phyloP scores from a whole-genome alignment of 345 rosid genomes.

The Angophora floribunda region DNA sequence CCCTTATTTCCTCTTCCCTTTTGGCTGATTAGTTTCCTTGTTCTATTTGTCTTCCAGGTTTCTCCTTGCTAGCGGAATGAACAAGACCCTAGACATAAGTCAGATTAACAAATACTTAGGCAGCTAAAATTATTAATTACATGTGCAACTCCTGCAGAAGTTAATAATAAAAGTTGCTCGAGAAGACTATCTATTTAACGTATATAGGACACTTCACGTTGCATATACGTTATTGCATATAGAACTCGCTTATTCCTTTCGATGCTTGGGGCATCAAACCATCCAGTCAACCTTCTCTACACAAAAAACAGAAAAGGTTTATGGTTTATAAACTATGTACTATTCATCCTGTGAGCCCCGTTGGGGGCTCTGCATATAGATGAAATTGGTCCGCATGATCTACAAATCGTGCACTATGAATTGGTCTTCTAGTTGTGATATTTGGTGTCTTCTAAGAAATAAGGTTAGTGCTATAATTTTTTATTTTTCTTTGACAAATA shows the following conservation, averaged over 20 bases:
- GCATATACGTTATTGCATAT: not conserved
- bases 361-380: not conserved
- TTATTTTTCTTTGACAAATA: not conserved
- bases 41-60: conserved; percentile 34
- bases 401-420: not conserved
- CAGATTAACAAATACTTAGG: conserved; percentile 34
- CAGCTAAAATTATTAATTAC: not conserved
- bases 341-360: not conserved
- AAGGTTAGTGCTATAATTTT: not conserved
- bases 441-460: not conserved
- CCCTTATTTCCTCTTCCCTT: not conserved
- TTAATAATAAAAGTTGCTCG: not conserved
- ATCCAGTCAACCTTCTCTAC: not conserved
- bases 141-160: not conserved
- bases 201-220: not conserved
- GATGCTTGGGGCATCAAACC: not conserved
- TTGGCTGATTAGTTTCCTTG: not conserved
- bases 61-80: conserved; percentile 51
- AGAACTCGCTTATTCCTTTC: not conserved
- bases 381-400: not conserved
- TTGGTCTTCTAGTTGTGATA: not conserved
- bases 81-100: conserved; percentile 44
- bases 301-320: not conserved
- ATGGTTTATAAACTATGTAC: not conserved
- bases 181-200: not conserved